These are phyloP conservation scores for Penicillium bialowiezense DNA, from an alignment of 495 filamentous ascomycete genomes.

Conservation along the genomic window DNA sequence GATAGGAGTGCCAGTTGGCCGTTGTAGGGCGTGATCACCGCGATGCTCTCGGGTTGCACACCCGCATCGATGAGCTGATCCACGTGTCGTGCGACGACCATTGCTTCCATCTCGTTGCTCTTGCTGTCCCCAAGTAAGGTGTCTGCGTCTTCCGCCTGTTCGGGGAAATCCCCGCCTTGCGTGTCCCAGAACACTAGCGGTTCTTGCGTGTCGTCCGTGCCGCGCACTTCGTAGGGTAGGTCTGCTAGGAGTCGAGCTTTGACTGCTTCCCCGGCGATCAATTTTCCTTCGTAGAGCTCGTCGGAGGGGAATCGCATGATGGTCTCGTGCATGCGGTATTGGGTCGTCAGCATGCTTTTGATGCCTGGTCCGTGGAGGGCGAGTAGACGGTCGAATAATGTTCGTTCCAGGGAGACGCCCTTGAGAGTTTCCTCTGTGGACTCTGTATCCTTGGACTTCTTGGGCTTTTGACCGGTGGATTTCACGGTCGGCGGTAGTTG, in stretches of 20 bases:
- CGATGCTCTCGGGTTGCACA: conserved; percentile 76
- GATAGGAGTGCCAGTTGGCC: conserved; percentile 83
- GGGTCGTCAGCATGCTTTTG: conserved; percentile 94
- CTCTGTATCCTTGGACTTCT: conserved; percentile 20
- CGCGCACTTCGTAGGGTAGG: conserved; percentile 72
- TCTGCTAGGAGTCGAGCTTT: conserved; percentile 70
- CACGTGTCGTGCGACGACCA: conserved; percentile 75
- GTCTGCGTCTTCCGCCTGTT: conserved; percentile 51
- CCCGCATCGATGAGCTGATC: conserved; percentile 71
- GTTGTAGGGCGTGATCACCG: conserved; percentile 94
- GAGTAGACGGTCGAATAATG: conserved; percentile 87
- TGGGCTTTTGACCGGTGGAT: conserved; percentile 38
- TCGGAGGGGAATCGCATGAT: conserved; percentile 95
- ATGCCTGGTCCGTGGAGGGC: conserved; percentile 75
- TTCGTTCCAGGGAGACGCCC: conserved; percentile 68
- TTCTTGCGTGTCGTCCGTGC: conserved; percentile 84
- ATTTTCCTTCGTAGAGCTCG: conserved; percentile 77
- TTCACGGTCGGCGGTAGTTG: conserved; percentile 96
- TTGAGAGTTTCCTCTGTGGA: conserved; percentile 25
- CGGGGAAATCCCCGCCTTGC: conserved; percentile 86
- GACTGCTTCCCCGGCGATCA: conserved; percentile 77
- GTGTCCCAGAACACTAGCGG: conserved; percentile 94
- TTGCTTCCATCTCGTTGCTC: conserved; percentile 88
- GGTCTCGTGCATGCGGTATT: conserved; percentile 95
- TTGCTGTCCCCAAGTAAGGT: conserved; percentile 79